These are phyloP conservation scores for Penicillium sp. DNA, from an alignment of 2,329 filamentous ascomycete genomes.

Conservation along the genomic window DNA sequence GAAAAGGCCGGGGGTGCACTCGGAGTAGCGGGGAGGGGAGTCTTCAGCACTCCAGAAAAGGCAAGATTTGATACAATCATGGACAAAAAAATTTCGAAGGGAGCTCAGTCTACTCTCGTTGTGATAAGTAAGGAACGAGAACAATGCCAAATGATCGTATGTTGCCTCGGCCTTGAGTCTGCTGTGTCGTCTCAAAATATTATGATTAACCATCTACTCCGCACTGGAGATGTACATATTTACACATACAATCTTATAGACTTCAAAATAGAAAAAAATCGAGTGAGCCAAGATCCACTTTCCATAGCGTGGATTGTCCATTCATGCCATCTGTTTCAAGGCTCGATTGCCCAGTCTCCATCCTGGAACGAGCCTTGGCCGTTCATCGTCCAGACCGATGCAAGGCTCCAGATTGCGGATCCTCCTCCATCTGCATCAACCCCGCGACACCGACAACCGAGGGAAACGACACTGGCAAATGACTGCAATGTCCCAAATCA, in stretches of 20 bases:
- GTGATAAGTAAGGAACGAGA: too few species aligned
- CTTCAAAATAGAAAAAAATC: too few species aligned
- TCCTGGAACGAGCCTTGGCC: too few species aligned
- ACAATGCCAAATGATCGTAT: too few species aligned
- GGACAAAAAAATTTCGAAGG: too few species aligned
- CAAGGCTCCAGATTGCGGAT: not conserved
- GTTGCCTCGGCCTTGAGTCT: not conserved
- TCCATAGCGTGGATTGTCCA: too few species aligned
- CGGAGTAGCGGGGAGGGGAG: too few species aligned
- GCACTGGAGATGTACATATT: not conserved
- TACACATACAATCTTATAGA: not conserved
- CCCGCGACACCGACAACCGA: not conserved
- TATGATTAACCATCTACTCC: not conserved
- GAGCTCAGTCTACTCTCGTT: too few species aligned
- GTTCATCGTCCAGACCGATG: not conserved
- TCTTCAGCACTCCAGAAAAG: too few species aligned
- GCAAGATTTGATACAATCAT: too few species aligned
- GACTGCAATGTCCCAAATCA: not conserved
- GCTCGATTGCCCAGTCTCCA: not conserved
- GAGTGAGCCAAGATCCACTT: too few species aligned
- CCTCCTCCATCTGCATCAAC: not conserved
- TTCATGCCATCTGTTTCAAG: not conserved
- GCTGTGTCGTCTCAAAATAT: not conserved
- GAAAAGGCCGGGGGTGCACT: too few species aligned
- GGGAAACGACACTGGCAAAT: not conserved